Percentiles rank a stretch among this genome's conserved stretches.
These are phyloP conservation scores for Talaromyces sp. DNA, from an alignment of 2,329 filamentous ascomycete species.

Conservation along the genomic window DNA sequence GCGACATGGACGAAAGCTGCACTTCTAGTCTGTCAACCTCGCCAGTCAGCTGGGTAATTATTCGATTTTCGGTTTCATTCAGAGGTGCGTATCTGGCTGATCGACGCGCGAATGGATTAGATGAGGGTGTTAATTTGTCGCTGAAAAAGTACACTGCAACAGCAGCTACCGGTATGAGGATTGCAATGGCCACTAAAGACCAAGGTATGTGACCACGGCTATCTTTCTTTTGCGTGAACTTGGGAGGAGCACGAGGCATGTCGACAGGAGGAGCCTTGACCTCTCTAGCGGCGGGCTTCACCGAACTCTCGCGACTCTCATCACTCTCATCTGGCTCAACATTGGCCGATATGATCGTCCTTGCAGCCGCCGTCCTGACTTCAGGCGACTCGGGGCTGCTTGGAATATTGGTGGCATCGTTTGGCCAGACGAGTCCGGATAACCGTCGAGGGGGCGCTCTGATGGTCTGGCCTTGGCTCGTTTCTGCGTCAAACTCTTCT, in stretches of 20 bases:
- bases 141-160: conserved; percentile 12
- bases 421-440: conserved; percentile 9
- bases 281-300: not conserved
- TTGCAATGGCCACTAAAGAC: not conserved
- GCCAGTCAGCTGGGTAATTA: conserved; percentile 20
- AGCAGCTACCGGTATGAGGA: conserved; percentile 13
- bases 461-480: conserved; percentile 25
- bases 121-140: conserved; percentile 11
- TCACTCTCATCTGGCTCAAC: not conserved
- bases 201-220: not conserved
- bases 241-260: conserved; percentile 1
- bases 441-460: conserved; percentile 30
- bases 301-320: not conserved
- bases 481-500: conserved; percentile 17
- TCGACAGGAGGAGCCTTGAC: not conserved
- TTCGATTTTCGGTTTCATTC: conserved; percentile 20
- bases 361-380: conserved; percentile 2
- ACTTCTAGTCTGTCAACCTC: conserved; percentile 23
- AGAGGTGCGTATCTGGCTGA: conserved; percentile 13
- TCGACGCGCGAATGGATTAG: conserved; percentile 3
- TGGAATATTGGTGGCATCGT: conserved; percentile 2
- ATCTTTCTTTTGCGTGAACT: not conserved
- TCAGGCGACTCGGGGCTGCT: not conserved
- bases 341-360: conserved; percentile 5
- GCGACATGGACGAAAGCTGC: conserved; percentile 27